Percentiles rank a stretch among this genome's conserved stretches.
Evolutionary conservation across 73 alveolate genomes (phyloP).

Genomic region (Paramecium pentaurelia): DNA sequence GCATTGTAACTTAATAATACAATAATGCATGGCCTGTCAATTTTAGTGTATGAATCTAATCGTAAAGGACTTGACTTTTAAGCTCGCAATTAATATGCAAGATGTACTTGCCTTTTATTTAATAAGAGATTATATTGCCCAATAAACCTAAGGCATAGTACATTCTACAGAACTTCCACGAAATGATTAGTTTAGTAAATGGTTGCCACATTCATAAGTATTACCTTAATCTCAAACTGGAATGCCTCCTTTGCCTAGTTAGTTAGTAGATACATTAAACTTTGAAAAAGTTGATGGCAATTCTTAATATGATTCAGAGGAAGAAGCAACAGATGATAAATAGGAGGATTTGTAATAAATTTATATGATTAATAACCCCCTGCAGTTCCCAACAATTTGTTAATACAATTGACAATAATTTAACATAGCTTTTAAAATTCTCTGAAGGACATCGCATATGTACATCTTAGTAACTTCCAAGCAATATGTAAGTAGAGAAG

Average conservation of each 20-base stretch:
- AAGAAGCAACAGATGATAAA: background rate
- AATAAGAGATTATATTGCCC: background rate
- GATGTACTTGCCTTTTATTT: background rate
- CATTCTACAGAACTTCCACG: background rate
- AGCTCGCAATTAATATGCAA: slow-evolving; percentile 28
- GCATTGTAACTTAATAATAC: background rate
- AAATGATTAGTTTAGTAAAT: background rate
- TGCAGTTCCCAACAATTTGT: background rate
- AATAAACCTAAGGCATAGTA: background rate
- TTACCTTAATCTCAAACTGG: background rate
- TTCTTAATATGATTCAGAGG: slow-evolving; percentile 5
- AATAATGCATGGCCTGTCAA: slow-evolving; percentile 27
- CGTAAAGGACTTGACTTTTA: slow-evolving; percentile 16
- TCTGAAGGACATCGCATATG: background rate
- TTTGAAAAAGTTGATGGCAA: background rate
- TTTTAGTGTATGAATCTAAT: slow-evolving; percentile 4
- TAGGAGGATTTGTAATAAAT: background rate
- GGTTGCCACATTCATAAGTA: background rate
- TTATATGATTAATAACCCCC: background rate
- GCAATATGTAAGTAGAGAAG: background rate
- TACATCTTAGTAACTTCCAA: background rate
- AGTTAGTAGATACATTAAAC: background rate
- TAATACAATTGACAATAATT: background rate
- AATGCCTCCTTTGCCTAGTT: background rate
- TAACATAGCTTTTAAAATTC: background rate